phyloP scores from a whole-genome alignment of 352 stramenopile genomes.

The Phytophthora europaea region DNA sequence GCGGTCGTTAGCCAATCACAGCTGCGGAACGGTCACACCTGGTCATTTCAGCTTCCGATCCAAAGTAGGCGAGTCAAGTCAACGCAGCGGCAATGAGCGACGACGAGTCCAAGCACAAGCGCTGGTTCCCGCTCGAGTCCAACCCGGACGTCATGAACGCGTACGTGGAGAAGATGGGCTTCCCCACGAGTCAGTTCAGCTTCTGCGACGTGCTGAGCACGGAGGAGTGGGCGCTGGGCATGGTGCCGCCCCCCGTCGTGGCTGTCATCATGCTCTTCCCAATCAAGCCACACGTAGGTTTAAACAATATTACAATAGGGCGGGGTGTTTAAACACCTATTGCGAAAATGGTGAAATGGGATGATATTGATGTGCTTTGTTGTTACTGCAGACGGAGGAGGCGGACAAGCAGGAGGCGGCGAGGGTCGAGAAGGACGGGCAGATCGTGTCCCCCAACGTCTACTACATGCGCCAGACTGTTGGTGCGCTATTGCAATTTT shows the following conservation, averaged over 20 bases:
- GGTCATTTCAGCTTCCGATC: neutral
- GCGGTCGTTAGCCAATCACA: neutral
- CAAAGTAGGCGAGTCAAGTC: too few relatives aligned
- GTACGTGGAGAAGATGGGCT: conserved; percentile 96
- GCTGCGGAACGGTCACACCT: neutral
- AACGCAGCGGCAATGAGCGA: conserved; percentile 45
- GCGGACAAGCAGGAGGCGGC: conserved; percentile 77
- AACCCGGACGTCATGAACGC: conserved; percentile 97
- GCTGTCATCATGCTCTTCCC: conserved; percentile 97
- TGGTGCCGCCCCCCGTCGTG: conserved; percentile 94
- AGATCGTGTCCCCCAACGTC: conserved; percentile 79
- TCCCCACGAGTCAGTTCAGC: conserved; percentile 84
- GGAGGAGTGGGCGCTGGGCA: conserved; percentile 97
- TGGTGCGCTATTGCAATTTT: conserved; percentile 35
- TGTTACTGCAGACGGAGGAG: conserved; percentile 67
- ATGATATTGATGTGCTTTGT: neutral
- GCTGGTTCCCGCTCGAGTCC: conserved; percentile 94
- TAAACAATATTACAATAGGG: conserved; percentile 4
- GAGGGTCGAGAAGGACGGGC: conserved; percentile 76
- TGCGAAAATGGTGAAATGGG: conserved; percentile 10
- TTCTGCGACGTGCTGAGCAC: conserved; percentile 97
- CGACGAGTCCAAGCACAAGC: conserved; percentile 60
- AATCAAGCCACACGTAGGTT: conserved; percentile 89
- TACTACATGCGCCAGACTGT: conserved; percentile 98
- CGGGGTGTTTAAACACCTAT: conserved; percentile 5